Base-by-base conservation (phyloP, 305 asterid genomes). In the Rubia occidens region DNA sequence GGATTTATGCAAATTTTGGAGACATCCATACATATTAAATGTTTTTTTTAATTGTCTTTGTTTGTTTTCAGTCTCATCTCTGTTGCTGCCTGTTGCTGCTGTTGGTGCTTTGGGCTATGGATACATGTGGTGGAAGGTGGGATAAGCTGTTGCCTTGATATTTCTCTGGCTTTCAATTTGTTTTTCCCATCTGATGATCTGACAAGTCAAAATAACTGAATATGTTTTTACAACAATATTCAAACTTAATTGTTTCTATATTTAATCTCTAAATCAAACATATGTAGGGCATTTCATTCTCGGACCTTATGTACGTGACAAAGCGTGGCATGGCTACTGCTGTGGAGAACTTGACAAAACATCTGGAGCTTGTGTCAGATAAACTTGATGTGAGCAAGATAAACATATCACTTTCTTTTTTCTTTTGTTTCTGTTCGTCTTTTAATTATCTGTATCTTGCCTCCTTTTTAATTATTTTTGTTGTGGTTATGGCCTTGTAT, bases 61-160 rank as follows among this genome's bases (percentile, higher is more conserved):
- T 71, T 60, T 71, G 26, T 51, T 70, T 56, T 26, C 83, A 89
- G 96, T 86, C 77, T 62, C 86, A 67, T 66, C 87, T 74, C 81
- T 92, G 62, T 61, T 83, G 32, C 76, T 84, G 72, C 95, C 96
- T 72, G 93, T 83, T 70, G 89, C 96, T 77, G 77, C 96, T 75
- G 56, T 84, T 55, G 96, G 96, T 73, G 89, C 96, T 39, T 18
- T 89, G 83, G 95, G 98, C 64, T 89, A 89, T 81, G 98, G 96
- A 59, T 92, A 92, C 80, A 92, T 92, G 97, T 84, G 96, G 96
- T 88, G 96, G 96, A 92, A 92, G 96, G 96, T 91, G 65, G 68
- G 63, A 70, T 72, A 75, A 66, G 39, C 8, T 24, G 10, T 18
- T 37, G 24, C 60, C 32, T 70, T 24, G 2, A 67, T 47, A 44